Evolutionary conservation across 169 alveolate genomes (phyloP).

Genomic region (Plasmodium vivax): DNA sequence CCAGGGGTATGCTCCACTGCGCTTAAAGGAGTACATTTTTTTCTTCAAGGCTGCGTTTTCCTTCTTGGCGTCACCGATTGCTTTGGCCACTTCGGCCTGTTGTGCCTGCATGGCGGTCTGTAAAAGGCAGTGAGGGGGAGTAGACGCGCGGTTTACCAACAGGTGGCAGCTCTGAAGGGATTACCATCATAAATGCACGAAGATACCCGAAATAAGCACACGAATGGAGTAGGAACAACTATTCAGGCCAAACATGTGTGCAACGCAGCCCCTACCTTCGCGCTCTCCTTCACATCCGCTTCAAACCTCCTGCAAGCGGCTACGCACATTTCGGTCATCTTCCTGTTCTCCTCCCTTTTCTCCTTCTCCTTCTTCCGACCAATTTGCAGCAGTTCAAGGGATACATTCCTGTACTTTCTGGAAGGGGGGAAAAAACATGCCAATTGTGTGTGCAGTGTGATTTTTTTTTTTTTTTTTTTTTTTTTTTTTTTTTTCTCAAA

Average conservation of each 20-base stretch:
- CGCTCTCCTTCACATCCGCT: constrained; percentile 36
- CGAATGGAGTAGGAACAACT: background rate
- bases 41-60: constrained; percentile 43
- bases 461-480: background rate
- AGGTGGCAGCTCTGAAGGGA: background rate
- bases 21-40: constrained; percentile 42
- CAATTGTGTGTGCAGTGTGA: background rate
- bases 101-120: constrained; percentile 9
- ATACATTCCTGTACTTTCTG: constrained; percentile 50
- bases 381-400: constrained; percentile 53
- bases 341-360: constrained; percentile 17
- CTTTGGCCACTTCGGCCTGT: background rate
- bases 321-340: constrained; percentile 61
- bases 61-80: background rate
- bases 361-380: constrained; percentile 53
- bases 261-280: constrained; percentile 23
- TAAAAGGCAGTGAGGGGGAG: background rate
- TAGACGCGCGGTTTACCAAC: background rate
- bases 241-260: background rate
- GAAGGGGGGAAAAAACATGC: background rate
- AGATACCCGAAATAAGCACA: background rate
- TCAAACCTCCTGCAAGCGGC: constrained; percentile 52
- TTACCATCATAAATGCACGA: background rate
- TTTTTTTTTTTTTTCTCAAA: background rate
- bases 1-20: background rate